Base-by-base conservation (phyloP, 2,329 filamentous ascomycete genomes). In the Epichloe elymi region DNA sequence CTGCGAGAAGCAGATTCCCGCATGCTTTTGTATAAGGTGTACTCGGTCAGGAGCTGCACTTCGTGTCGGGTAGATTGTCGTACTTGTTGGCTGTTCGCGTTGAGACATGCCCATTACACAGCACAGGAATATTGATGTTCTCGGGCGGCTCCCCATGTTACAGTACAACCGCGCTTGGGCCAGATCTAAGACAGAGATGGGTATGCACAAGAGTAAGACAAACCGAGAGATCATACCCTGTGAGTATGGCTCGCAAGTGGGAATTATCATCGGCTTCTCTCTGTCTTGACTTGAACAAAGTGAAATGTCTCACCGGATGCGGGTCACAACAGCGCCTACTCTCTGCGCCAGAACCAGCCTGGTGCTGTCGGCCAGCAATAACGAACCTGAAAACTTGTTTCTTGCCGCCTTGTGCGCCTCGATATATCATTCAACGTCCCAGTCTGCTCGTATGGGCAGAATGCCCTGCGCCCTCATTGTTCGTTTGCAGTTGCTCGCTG, bases 311-410 rank as follows among this genome's bases (percentile, higher is more conserved):
- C 23, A 41, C 49, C 43, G 43, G 6, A 26, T 45, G 41, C 49
- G 42, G 36, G 48, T 38, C 48, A 49, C 48, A 44, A 38, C 48
- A 45, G 30, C 47, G 30, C 14, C 35, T 19, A 38, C n/a, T 41
- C 7, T 12, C 40, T 45, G 41, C 41, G 38, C 17, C 20, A 49
- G 26, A 41, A 41, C 33, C 48, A 12, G 40, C 37, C 15, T 38
- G 40, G 20, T 30, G 36, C 10, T 17, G 7, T 49, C 38, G 35
- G n/a, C 35, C 40, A 35, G 12, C 15, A 14, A 6, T 20, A 12
- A 43, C 12, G 10, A 14, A 38, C 10, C 4, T 20, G 14, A 5
- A 23, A 33, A 23, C 8, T 15, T 0, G 14, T 14, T 12, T 20
- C 33, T 15, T 40, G 23, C n/a, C 20, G 36, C 10, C 20, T 40